Evolutionary conservation across 164 flowering plant species (phyloP).

Genomic region (Chimonanthus salicifolius): DNA sequence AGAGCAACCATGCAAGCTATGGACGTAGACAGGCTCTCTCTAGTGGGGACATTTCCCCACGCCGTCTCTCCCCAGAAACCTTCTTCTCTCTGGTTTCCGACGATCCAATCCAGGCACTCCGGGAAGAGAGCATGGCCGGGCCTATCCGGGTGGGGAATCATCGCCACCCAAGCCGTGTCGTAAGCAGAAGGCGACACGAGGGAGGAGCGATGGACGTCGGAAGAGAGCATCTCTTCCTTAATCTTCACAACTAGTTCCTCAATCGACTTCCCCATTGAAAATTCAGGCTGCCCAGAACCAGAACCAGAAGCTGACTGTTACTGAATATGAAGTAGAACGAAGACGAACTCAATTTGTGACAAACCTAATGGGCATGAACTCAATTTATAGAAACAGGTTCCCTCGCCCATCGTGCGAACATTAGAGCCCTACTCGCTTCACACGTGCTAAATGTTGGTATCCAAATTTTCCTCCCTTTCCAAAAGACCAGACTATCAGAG

Average conservation of each 20-base stretch:
- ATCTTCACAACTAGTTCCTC: constrained; percentile 12
- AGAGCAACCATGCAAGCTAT: constrained; percentile 45
- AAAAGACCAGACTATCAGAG: no score
- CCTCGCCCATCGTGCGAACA: no score
- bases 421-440: no score
- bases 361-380: no score
- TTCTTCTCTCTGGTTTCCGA: constrained; percentile 28
- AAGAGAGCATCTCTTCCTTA: constrained; percentile 21
- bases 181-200: constrained; percentile 38
- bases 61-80: constrained; percentile 41
- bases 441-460: no score
- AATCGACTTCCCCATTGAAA: constrained; percentile 4
- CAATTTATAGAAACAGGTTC: no score
- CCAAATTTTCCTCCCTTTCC: no score
- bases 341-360: no score
- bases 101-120: constrained; percentile 36
- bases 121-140: constrained; percentile 26
- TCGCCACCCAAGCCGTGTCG: constrained; percentile 56
- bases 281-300: no score
- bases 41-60: constrained; percentile 18
- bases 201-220: constrained; percentile 7
- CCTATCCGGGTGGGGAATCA: constrained; percentile 28
- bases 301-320: no score
- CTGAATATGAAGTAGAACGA: no score
- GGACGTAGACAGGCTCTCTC: constrained; percentile 33